These are phyloP conservation scores for Trypanosoma mega DNA, from an alignment of 208 protist genomes.

Conservation along the genomic window DNA sequence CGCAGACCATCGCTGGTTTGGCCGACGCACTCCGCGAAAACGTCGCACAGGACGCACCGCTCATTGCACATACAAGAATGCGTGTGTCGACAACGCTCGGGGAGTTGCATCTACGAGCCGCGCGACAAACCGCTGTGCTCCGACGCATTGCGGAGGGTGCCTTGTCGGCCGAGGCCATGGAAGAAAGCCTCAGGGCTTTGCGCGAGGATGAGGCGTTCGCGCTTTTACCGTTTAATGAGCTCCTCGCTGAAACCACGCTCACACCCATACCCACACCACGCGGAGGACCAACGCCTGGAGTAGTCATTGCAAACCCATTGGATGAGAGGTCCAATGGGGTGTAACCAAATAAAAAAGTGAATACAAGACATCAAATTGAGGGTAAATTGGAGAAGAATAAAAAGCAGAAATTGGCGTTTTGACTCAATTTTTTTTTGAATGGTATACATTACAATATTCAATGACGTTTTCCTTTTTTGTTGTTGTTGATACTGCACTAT, in stretches of 20 bases:
- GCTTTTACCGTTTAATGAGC: conserved; percentile 59
- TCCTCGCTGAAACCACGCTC: conserved; percentile 21
- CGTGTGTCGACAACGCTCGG: conserved; percentile 38
- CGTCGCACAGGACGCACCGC: not conserved
- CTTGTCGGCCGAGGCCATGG: conserved; percentile 21
- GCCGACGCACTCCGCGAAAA: conserved; percentile 19
- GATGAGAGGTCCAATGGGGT: too few relatives aligned
- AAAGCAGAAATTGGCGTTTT: too few relatives aligned
- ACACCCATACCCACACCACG: not conserved
- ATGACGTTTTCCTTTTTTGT: too few relatives aligned
- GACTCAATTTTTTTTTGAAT: too few relatives aligned
- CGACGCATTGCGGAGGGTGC: conserved; percentile 34
- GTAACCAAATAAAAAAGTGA: too few relatives aligned
- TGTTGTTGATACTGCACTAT: too few relatives aligned
- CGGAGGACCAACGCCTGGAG: too few relatives aligned
- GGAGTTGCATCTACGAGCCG: conserved; percentile 57
- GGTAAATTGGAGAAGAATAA: too few relatives aligned
- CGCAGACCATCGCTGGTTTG: conserved; percentile 31
- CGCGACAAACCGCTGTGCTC: conserved; percentile 35
- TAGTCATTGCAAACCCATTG: too few relatives aligned
- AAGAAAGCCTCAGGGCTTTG: conserved; percentile 41
- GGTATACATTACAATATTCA: too few relatives aligned
- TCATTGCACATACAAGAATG: conserved; percentile 24
- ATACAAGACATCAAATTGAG: too few relatives aligned
- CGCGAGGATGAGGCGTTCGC: conserved; percentile 44